Base-by-base conservation (phyloP, 2,329 filamentous ascomycete genomes). In the Diplodia corticola region DNA sequence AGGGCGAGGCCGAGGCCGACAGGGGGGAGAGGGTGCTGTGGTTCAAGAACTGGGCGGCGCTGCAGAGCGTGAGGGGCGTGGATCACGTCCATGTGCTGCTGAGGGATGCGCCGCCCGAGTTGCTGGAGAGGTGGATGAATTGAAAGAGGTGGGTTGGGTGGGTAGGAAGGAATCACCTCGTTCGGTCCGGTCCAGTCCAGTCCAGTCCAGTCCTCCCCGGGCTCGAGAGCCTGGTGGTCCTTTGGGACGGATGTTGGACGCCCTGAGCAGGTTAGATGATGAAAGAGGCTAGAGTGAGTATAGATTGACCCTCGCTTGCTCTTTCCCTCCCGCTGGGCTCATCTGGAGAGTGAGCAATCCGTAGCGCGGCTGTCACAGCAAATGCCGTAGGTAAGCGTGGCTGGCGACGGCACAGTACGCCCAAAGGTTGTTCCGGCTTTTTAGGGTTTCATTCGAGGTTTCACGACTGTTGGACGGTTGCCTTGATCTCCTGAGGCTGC, bases 31-130 rank as follows among this genome's bases (percentile, higher is more conserved):
- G 82, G 69, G 82, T 89, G 26, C 73, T 86, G 66, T 89, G 87
- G 87, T 89, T 89, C 72, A 88, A 88, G 80, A 89, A 89, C 70
- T 87, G 85, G 80, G 83, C 82, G 9, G 81, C 81, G 44, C 71
- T 88, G 74, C 86, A 89, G 75, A 88, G 85, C 70, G 85, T 89
- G 53, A 77, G 85, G 64, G 82, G 83, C 0, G 74, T 87, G 35
- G 85, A 87, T 70, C 85, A 87, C 78, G 78, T 87, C 6, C 85
- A 87, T 77, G 78, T 87, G 20, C 73, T 87, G 22, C 74, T 86
- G 1, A 77, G 76, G 61, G 80, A 82, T 75, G 82, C 82, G 17
- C 26, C n/a, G 20, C 17, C 33, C 2, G 63, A 71, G 24, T 68
- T 75, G 2, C 61, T 76, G 68, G 64, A 53, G 49, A 55, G 65